Evolutionary conservation across 306 rosid species (phyloP), one percentile per base, ranked within the genome.

Genomic region (Vachellia collinsii): DNA sequence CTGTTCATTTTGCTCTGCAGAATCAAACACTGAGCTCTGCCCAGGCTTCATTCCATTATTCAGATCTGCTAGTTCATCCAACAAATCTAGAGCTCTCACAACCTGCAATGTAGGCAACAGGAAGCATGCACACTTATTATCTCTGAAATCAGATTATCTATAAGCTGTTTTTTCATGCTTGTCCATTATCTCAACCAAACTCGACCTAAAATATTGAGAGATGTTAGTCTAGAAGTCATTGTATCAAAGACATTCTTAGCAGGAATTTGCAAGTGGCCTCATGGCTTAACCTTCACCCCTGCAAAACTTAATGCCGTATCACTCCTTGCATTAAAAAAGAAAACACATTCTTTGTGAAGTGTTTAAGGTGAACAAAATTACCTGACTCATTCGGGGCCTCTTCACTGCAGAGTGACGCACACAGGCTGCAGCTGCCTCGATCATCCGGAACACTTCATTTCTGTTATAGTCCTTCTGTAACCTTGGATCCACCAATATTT

Each of bases 381-480:
- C 98, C 97, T 88, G 98, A 82, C 93, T 88, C 99, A 93, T 96
- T 44, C 88, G 81, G 1, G 99, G 99, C 77, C 99, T 87, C 81
- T 91, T 96, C 9, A 86, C 53, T 14, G 90, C 90, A 7, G 94
- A 93, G 83, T 96, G 98, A 38, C 99, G 97, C 38, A 96, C 91
- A 34, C 99, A 96, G 63, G 97, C 98, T 6, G 97, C 97, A 0
- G 97, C 98, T n/a, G 97, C 99, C 81, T 96, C 98, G 0, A 96
- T 88, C 99, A 93, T 92, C 64, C 93, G 88, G 42, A 93, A 85
- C 97, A 96, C 90, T 86, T 93, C 98, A 5, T 17, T 79, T 81
- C 71, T 84, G 0, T 86, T 56, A 13, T 89, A 96, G 72, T 86
- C 89, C 63, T 85, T 87, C 59, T 71, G 98, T 34, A 96, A 88